Base-by-base conservation (phyloP, 257 asterid genomes). In the Solanum ahanhuiri region DNA sequence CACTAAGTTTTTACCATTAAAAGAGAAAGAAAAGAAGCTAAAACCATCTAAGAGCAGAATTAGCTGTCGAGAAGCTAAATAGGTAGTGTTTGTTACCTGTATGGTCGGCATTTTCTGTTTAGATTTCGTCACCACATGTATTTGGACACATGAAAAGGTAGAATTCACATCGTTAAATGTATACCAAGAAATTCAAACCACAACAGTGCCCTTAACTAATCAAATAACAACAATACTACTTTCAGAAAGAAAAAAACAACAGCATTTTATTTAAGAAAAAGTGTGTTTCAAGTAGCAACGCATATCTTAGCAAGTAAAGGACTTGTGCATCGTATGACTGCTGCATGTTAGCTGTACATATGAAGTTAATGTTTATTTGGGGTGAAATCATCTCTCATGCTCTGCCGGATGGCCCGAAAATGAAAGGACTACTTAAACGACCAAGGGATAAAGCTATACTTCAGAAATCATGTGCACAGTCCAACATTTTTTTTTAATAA, bases 81-180 rank as follows among this genome's bases (percentile, higher is more conserved):
- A 22, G 20, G 58, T 20, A 5, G 58, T 72, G 30, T 73, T 43
- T 41, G 58, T 87, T 93, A 96, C 98, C 99, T 95, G 98, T 88
- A 96, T 90, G 14, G 98, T 92, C 4, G 98, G 99, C 99, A 96
- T 96, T 96, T 95, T 96, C 99, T 96, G 96, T 89, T 73, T 87
- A 88, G 37, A 48, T 89, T 92, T 83, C 54, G 37, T n/a, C 79
- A 87, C 67, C 88, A 88, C 64, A n/a, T 45, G 79, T 35, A 85
- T 34, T 48, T 37, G 89, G 88, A 88, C 88, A 91, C 92, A 92
- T 86, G 93, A 84, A 89, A 90, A 87, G 83, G 86, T 12, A 60
- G 81, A 88, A 87, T 33, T 18, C 7, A 69, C 87, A 83, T 85
- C 33, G 30, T 86, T 77, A 83, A 86, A 86, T 31, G 88, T 83